These are phyloP conservation scores for Neurospora sp. DNA, from an alignment of 495 filamentous ascomycete species.

Conservation along the genomic window DNA sequence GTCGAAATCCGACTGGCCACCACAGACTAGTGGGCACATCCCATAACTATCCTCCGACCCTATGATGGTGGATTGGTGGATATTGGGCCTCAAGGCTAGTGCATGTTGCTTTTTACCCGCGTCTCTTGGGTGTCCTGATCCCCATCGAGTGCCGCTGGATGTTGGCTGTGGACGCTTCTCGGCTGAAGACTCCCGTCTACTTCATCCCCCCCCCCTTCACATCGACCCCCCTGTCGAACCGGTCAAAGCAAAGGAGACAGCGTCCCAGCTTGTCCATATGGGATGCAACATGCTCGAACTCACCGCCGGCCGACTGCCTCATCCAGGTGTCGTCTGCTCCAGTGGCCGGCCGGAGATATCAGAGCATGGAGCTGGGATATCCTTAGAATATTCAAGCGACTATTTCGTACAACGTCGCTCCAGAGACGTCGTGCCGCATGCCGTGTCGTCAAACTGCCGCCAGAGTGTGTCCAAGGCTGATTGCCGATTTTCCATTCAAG, in stretches of 20 bases:
- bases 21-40: neutral
- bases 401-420: neutral
- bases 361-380: neutral
- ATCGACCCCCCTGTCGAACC: neutral
- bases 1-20: neutral
- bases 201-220: neutral
- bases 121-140: neutral
- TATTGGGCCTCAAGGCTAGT: neutral
- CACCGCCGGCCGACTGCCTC: neutral
- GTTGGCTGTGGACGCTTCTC: constrained; percentile 4
- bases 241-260: neutral
- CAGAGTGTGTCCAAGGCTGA: neutral
- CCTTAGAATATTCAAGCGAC: neutral
- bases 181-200: constrained; percentile 12
- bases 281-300: neutral
- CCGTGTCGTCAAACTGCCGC: neutral
- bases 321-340: neutral
- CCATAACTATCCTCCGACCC: neutral
- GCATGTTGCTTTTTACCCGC: neutral
- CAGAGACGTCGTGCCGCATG: neutral
- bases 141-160: neutral
- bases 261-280: neutral
- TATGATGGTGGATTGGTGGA: neutral
- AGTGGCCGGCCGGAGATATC: neutral
- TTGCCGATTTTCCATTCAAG: neutral